phyloP scores from a whole-genome alignment of 257 asterid genomes.

The Fraxinus pennsylvanica region DNA sequence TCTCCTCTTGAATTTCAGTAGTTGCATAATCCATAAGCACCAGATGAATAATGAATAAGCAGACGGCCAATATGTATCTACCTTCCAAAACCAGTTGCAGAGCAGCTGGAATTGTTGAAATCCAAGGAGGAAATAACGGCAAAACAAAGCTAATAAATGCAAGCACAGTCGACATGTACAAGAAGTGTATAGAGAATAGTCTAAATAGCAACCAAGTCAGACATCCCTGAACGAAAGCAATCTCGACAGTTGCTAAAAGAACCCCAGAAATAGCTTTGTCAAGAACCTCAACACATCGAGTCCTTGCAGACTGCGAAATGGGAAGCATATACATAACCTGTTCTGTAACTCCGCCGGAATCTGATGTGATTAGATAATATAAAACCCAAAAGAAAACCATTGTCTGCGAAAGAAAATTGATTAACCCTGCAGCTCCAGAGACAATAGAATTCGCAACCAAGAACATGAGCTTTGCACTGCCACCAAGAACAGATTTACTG shows the following conservation, averaged over 20 bases:
- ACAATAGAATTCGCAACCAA: conserved; percentile 66
- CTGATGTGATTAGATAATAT: conserved; percentile 86
- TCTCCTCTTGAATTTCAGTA: conserved; percentile 77
- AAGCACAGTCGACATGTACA: conserved; percentile 81
- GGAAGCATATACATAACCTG: conserved; percentile 90
- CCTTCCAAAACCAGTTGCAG: conserved; percentile 82
- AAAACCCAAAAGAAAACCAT: conserved; percentile 93
- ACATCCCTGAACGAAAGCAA: conserved; percentile 91
- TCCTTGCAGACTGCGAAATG: conserved; percentile 65
- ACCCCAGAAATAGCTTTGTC: conserved; percentile 87
- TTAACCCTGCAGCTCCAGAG: conserved; percentile 87
- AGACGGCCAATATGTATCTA: conserved; percentile 55
- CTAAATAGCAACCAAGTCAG: conserved; percentile 89
- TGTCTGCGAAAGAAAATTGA: conserved; percentile 72
- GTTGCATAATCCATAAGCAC: conserved; percentile 82
- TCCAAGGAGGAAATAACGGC: conserved; percentile 74
- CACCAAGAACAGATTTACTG: conserved; percentile 71
- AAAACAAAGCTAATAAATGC: conserved; percentile 76
- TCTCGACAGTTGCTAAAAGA: conserved; percentile 80
- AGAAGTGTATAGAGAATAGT: conserved; percentile 72
- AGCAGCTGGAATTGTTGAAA: conserved; percentile 86
- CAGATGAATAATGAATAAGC: conserved; percentile 63
- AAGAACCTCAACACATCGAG: conserved; percentile 78
- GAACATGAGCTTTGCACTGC: conserved; percentile 69
- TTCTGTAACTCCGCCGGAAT: conserved; percentile 96